phyloP scores from a whole-genome alignment of 768 basidiomycete species.

The Sistotremastrum niveocremeum region DNA sequence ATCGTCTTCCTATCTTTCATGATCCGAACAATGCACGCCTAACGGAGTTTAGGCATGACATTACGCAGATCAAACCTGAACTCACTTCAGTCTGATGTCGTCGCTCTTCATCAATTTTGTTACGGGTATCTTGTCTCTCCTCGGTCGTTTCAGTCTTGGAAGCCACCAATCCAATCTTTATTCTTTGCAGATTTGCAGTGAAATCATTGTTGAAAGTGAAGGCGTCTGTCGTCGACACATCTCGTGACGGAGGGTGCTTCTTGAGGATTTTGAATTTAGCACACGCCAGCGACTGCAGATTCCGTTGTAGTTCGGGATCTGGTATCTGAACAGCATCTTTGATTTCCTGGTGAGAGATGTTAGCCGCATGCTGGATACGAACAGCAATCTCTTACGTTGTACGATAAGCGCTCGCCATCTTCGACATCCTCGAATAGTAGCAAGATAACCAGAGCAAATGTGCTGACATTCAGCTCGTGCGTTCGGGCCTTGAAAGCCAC shows the following conservation, averaged over 20 bases:
- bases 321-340: slow-evolving; percentile 60
- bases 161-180: slow-evolving; percentile 87
- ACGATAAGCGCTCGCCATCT: slow-evolving; percentile 61
- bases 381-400: slow-evolving; percentile 37
- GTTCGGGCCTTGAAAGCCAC: slow-evolving; percentile 63
- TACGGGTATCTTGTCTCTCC: slow-evolving; percentile 83
- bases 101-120: slow-evolving; percentile 85
- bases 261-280: slow-evolving; percentile 86
- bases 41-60: background rate
- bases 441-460: slow-evolving; percentile 76
- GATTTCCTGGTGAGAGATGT: slow-evolving; percentile 54
- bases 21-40: slow-evolving; percentile 95
- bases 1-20: slow-evolving; percentile 95
- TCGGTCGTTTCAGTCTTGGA: slow-evolving; percentile 76
- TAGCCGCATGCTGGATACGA: background rate
- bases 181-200: slow-evolving; percentile 66
- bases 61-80: background rate
- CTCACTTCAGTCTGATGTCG: slow-evolving; percentile 79
- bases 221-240: slow-evolving; percentile 58
- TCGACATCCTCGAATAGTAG: slow-evolving; percentile 68
- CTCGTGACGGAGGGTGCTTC: slow-evolving; percentile 81
- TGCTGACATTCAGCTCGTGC: slow-evolving; percentile 89
- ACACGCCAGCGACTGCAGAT: slow-evolving; percentile 90
- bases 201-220: slow-evolving; percentile 88
- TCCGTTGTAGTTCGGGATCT: slow-evolving; percentile 72